Conservation (phyloP, 2,329 filamentous ascomycete species). For the Rhinocladiella similis region DNA sequence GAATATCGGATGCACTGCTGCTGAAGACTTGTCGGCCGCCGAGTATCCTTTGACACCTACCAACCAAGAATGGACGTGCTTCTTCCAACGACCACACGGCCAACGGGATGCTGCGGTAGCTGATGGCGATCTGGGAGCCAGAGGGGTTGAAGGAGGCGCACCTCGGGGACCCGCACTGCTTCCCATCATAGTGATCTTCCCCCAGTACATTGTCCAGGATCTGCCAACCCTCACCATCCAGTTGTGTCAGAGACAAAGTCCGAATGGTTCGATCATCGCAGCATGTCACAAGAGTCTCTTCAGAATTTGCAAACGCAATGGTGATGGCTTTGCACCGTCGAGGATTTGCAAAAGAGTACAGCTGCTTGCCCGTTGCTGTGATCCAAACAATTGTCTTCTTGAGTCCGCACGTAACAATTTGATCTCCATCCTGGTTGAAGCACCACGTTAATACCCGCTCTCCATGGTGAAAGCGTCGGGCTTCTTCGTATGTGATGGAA, state of each 20-base stretch:
- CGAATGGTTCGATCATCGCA: slow-evolving; percentile 9
- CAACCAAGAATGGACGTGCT: slow-evolving; percentile 1
- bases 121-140: slow-evolving; percentile 19
- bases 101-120: slow-evolving; percentile 19
- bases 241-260: slow-evolving; percentile 10
- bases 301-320: slow-evolving; percentile 22
- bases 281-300: slow-evolving; percentile 16
- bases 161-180: slow-evolving; percentile 14
- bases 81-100: slow-evolving; percentile 18
- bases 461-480: slow-evolving; percentile 20
- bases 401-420: slow-evolving; percentile 24
- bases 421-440: slow-evolving; percentile 11
- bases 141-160: slow-evolving; percentile 22
- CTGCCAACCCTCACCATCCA: slow-evolving; percentile 4
- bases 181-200: neutral
- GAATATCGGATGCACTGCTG: slow-evolving; percentile 4
- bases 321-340: slow-evolving; percentile 15
- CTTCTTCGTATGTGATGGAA: slow-evolving; percentile 27
- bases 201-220: slow-evolving; percentile 7
- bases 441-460: slow-evolving; percentile 21
- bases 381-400: slow-evolving; percentile 25
- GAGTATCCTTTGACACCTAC: slow-evolving; percentile 1
- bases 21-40: neutral
- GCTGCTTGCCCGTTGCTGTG: slow-evolving; percentile 13
- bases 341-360: slow-evolving; percentile 16